A percentile compares a stretch with the other conserved stretches of the same genome.
Evolutionary conservation across 805 yeast genomes (phyloP).

Genomic region (Ogataea trehaloabstinens): DNA sequence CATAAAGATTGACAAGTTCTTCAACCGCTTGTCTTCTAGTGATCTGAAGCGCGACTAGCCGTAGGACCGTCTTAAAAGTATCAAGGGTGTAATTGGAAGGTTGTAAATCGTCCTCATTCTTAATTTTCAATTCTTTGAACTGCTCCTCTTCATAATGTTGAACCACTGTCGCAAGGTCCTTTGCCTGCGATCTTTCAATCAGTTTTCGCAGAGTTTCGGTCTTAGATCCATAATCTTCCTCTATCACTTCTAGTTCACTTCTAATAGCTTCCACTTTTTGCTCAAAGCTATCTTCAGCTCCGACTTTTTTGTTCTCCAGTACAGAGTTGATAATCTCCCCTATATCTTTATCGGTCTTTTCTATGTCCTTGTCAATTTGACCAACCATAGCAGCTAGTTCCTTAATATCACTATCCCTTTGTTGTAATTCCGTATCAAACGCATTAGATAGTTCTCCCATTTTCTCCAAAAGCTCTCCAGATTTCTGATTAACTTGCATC

Average conservation of each 20-base stretch:
- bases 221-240: conserved; percentile 19
- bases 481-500: conserved; percentile 48
- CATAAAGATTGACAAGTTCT: conserved; percentile 35
- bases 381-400: conserved; percentile 27
- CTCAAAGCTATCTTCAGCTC: conserved; percentile 27
- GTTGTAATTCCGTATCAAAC: conserved; percentile 53
- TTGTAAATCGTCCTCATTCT: conserved; percentile 17
- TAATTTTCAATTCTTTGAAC: conserved; percentile 14
- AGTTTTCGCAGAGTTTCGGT: conserved; percentile 21
- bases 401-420: conserved; percentile 36
- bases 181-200: conserved; percentile 44
- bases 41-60: conserved; percentile 53
- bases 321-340: conserved; percentile 36
- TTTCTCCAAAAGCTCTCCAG: conserved; percentile 49
- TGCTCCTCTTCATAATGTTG: conserved; percentile 34
- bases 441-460: conserved; percentile 45
- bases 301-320: conserved; percentile 13
- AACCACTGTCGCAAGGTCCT: conserved; percentile 42
- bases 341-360: conserved; percentile 29
- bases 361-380: conserved; percentile 33
- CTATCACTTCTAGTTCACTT: conserved; percentile 14
- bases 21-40: conserved; percentile 53
- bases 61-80: conserved; percentile 31
- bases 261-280: conserved; percentile 10
- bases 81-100: conserved; percentile 25